Evolutionary conservation across 2,329 filamentous ascomycete genomes (phyloP).

Genomic region (Metarhizium brunneum): DNA sequence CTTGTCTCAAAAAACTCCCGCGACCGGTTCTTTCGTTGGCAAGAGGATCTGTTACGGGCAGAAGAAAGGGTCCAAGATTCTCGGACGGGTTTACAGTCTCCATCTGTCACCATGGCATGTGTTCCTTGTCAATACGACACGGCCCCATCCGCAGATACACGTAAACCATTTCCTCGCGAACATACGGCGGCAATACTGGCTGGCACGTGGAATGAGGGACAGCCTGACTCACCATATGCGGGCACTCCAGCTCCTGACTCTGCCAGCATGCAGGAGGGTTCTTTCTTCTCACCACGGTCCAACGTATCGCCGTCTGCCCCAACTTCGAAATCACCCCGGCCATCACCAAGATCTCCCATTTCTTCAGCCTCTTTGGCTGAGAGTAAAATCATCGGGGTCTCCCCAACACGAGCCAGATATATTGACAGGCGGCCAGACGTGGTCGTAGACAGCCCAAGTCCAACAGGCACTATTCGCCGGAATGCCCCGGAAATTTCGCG

Average conservation of each 20-base stretch:
- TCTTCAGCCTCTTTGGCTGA: background rate
- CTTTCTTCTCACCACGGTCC: constrained; percentile 5
- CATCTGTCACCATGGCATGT: constrained; percentile 11
- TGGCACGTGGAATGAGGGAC: constrained; percentile 54
- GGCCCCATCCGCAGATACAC: constrained; percentile 16
- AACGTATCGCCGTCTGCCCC: background rate
- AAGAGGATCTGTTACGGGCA: constrained; percentile 58
- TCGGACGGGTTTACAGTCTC: constrained; percentile 9
- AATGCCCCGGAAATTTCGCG: background rate
- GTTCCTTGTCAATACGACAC: constrained; percentile 25
- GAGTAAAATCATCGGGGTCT: background rate
- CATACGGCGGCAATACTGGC: constrained; percentile 45
- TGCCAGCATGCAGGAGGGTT: constrained; percentile 9
- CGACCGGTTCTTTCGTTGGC: constrained; percentile 75
- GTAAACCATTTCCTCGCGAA: constrained; percentile 26
- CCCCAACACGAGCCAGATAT: background rate
- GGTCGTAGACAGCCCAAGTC: background rate
- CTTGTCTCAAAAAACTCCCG: constrained; percentile 73
- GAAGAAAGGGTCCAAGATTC: constrained; percentile 33
- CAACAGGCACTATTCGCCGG: background rate
- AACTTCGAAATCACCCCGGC: background rate
- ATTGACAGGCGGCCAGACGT: background rate
- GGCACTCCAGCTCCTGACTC: constrained; percentile 18
- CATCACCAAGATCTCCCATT: background rate
- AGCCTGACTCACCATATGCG: constrained; percentile 45